These are phyloP conservation scores for Acanthamoeba quina DNA, from an alignment of 208 protist species.

Conservation along the genomic window DNA sequence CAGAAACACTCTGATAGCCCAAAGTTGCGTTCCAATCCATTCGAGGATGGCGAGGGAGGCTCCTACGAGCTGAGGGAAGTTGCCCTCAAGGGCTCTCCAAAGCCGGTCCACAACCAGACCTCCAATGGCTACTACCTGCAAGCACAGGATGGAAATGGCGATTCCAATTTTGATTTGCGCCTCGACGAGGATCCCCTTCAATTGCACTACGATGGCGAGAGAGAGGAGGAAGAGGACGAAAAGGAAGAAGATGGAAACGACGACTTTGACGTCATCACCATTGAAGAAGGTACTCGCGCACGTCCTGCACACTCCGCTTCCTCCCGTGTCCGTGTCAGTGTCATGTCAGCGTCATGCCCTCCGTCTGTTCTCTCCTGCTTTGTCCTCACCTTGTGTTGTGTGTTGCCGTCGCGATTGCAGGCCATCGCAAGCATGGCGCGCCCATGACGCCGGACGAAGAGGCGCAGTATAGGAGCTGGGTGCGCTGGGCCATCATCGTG, in stretches of 20 bases:
- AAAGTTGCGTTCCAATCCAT: not conserved
- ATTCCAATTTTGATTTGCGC: not conserved
- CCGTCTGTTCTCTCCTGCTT: not conserved
- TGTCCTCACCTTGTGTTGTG: not conserved
- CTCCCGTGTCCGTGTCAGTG: not conserved
- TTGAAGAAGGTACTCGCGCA: not conserved
- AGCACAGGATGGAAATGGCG: not conserved
- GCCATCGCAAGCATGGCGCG: not conserved
- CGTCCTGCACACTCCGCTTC: not conserved
- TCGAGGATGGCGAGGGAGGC: not conserved
- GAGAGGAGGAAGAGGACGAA: not conserved
- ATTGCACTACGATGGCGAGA: not conserved
- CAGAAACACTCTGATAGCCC: constrained; percentile 11
- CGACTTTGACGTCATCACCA: constrained; percentile 14
- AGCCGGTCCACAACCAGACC: not conserved
- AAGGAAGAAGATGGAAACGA: not conserved
- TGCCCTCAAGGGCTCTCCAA: not conserved
- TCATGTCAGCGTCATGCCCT: not conserved
- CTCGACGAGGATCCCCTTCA: not conserved
- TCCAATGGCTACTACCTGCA: not conserved
- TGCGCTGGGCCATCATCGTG: not conserved
- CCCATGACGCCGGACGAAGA: not conserved
- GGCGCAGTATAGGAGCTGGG: constrained; percentile 5
- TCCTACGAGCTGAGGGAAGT: not conserved
- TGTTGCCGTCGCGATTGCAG: not conserved